Evolutionary conservation across 768 basidiomycete species (phyloP), one percentile per base, ranked within the genome.

Genomic region (Hypholoma fasciculare): DNA sequence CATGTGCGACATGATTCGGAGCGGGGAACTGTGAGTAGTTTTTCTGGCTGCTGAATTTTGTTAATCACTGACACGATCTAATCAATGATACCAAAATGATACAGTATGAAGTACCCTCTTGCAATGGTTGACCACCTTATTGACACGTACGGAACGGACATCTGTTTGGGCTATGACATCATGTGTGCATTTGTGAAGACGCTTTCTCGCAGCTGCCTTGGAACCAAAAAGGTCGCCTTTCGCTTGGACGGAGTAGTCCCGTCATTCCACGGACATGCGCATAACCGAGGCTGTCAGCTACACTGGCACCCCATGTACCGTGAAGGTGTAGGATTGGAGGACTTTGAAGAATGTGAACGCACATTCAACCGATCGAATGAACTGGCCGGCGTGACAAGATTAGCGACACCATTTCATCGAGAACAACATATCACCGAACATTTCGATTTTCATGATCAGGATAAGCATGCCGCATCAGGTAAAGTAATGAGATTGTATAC

Each of bases 281-380:
- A 71, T 49, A 71, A 69, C 40, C 54, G 67, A 2, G 20, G 43
- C 2, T 72, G 71, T 50, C 71, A 72, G 54, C 27, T 69, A 0
- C 48, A 36, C 1, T 63, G 50, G 53, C 68, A 64, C 51, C 61
- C 69, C 1, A 49, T 60, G 5, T 69, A 70, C 26, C 49, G 64
- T 9, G 62, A 69, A n/a, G 71, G 72, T 2, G 60, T 66, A 8
- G 71, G 72, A 1, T 52, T 70, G 0, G 69, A 71, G 44, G 71
- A 74, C 44, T 63, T 72, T 14, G 69, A 74, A 49, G 67, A 59
- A 14, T 72, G 69, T 50, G 67, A 72, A 51, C 54, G 64, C 1
- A 64, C 61, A 0, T 72, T 72, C 52, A 58, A 60, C 4, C 61
- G 60, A 43, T 72, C 71, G 11, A 72, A 72, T 47, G 54, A 61